Percentiles rank a stretch among this genome's conserved stretches.
These are phyloP conservation scores for Aspergillus wentii DNA, from an alignment of 495 filamentous ascomycete species.

Conservation along the genomic window DNA sequence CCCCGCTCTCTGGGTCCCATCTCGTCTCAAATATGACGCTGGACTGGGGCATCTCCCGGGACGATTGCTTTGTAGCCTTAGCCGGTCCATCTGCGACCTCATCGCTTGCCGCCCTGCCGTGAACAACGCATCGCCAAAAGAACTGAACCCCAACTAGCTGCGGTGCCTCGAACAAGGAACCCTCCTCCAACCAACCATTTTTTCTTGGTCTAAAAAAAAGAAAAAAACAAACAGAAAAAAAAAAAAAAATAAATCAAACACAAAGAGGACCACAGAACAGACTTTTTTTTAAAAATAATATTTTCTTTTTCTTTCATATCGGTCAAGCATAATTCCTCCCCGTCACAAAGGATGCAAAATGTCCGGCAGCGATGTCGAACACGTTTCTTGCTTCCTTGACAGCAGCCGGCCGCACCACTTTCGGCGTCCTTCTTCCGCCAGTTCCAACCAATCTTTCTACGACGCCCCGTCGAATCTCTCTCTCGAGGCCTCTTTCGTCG, in stretches of 20 bases:
- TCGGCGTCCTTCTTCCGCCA: conserved; percentile 34
- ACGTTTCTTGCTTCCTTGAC: conserved; percentile 33
- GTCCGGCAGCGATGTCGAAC: conserved; percentile 42
- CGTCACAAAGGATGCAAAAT: conserved; percentile 46
- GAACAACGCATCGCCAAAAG: conserved; percentile 42
- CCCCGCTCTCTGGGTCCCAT: conserved; percentile 13
- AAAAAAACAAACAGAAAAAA: conserved; percentile 2
- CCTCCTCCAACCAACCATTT: conserved; percentile 23
- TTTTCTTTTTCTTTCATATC: conserved; percentile 1
- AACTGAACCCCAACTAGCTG: too few relatives aligned
- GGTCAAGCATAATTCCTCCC: too few relatives aligned
- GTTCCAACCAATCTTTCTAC: conserved; percentile 24
- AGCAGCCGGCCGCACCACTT: conserved; percentile 24
- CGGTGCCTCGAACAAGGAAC: conserved; percentile 24
- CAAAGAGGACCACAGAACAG: conserved; percentile 1
- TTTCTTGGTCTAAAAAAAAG: neutral
- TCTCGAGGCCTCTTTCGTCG: conserved; percentile 11
- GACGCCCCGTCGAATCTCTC: conserved; percentile 13
- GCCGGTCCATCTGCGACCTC: conserved; percentile 26
- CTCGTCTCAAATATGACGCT: conserved; percentile 34
- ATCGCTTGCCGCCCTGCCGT: conserved; percentile 36
- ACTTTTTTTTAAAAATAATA: conserved; percentile 1
- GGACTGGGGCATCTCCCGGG: conserved; percentile 35
- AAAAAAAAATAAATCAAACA: conserved; percentile 3
- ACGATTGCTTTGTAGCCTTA: conserved; percentile 41